These are phyloP conservation scores for Phaeosphaeria sp. DNA, from an alignment of 2,329 filamentous ascomycete genomes.

Conservation along the genomic window DNA sequence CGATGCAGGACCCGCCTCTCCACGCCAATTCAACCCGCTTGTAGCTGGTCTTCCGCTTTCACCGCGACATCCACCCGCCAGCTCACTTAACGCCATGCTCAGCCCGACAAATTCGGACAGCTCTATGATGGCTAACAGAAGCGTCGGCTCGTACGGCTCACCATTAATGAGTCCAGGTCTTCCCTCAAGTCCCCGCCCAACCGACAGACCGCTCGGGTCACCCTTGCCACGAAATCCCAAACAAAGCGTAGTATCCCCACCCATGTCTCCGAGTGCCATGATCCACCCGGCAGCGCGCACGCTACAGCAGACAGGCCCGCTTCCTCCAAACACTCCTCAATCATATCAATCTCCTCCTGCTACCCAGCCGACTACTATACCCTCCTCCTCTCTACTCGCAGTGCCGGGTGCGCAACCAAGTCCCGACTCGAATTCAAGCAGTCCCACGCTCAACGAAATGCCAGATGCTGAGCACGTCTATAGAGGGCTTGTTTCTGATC, in stretches of 20 bases:
- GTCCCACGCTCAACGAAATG: constrained; percentile 31
- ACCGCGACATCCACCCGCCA: constrained; percentile 45
- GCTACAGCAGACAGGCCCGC: constrained; percentile 73
- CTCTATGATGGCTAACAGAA: constrained; percentile 49
- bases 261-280: constrained; percentile 68
- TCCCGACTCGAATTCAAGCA: constrained; percentile 40
- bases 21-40: constrained; percentile 38
- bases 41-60: constrained; percentile 46
- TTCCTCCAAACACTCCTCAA: constrained; percentile 73
- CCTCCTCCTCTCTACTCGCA: constrained; percentile 33
- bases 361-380: constrained; percentile 31
- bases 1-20: constrained; percentile 31
- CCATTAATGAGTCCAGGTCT: constrained; percentile 68
- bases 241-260: constrained; percentile 66
- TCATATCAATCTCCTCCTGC: constrained; percentile 63
- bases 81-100: constrained; percentile 54
- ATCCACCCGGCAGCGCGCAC: constrained; percentile 72
- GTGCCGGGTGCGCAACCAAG: constrained; percentile 42
- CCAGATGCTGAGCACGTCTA: constrained; percentile 64
- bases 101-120: constrained; percentile 55
- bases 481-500: constrained; percentile 79
- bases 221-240: constrained; percentile 64
- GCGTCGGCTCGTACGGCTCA: constrained; percentile 46
- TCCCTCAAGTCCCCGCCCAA: constrained; percentile 66
- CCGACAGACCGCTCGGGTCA: constrained; percentile 65